Base-by-base conservation (phyloP, 1,139 yeast species). In the Geotrichum reessii region DNA sequence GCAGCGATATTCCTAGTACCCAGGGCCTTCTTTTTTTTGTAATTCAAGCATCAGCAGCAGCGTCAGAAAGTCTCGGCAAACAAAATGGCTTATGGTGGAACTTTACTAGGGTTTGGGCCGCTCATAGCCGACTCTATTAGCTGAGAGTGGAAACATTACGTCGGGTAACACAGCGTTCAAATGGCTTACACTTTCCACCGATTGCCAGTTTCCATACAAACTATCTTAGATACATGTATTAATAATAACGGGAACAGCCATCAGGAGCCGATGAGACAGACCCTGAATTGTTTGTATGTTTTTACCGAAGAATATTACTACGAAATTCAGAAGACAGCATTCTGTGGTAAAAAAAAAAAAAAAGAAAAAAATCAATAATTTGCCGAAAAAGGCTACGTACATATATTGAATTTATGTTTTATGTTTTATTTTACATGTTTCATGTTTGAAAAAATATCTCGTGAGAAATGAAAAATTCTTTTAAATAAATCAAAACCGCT, bases 51-150 rank as follows among this genome's bases (percentile, higher is more conserved):
- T 6, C 9, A 9, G 40, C 40, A 33, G 6, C 44, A 8, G 22
- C 44, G n/a, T 19, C n/a, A n/a, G n/a, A 37, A 6, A 14, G 5
- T 37, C 17, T 37, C 44, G 44, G 44, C 8, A 37, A 37, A n/a
- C 21, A 37, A 37, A 37, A 37, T 52, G 56, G 56, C 47, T 53
- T 47, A 53, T 28, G 44, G 44, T 47, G 56, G 56, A 22, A 31
- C 17, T 28, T 53, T 47, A 8, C 9, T 12, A 24, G n/a, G 11
- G 50, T 31, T 17, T 51, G 33, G 25, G 25, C 56, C 56, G 52
- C 17, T 25, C 19, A 56, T 56, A 46, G 31, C 58, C 58, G 58
- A 33, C 11, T 12, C 19, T 33, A 17, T 25, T 47, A 33, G 27
- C 50, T 27, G 25, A 14, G 21, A 17, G 52, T 19, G 21, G 19